A percentile compares a stretch with the other conserved stretches of the same genome.
Conservation (phyloP, 441 rosid species). For the Corymbia citriodora region DNA sequence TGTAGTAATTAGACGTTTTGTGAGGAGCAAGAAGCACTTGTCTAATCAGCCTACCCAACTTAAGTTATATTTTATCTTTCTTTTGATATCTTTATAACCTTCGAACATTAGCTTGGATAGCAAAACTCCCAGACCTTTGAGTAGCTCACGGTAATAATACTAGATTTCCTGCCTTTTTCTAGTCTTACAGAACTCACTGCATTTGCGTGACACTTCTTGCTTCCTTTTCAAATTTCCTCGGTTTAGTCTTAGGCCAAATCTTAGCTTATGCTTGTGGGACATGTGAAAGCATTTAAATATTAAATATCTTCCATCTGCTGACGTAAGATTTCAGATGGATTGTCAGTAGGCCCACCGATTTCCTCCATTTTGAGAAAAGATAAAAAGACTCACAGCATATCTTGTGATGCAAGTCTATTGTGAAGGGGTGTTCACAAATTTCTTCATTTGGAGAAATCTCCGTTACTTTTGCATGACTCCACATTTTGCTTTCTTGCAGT, state of each 20-base stretch:
- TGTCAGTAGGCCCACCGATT: neutral
- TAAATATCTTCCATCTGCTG: neutral
- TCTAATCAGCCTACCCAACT: neutral
- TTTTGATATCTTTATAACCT: neutral
- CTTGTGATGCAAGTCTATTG: neutral
- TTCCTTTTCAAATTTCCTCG: neutral
- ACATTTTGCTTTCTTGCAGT: conserved; percentile 26
- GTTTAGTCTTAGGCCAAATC: neutral
- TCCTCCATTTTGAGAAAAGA: neutral
- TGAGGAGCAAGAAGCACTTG: neutral
- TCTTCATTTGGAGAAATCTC: neutral
- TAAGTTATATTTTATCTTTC: neutral
- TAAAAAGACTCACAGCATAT: neutral
- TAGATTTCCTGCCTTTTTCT: neutral
- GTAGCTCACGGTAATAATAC: neutral
- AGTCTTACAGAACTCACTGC: neutral
- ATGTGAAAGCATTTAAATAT: neutral
- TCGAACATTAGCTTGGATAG: neutral
- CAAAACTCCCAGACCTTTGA: neutral
- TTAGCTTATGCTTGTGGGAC: neutral
- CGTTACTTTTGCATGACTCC: neutral
- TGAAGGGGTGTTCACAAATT: neutral
- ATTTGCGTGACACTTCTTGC: neutral
- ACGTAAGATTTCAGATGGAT: neutral
- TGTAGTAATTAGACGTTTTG: neutral